Percentiles rank a stretch among this genome's conserved stretches.
Evolutionary conservation across 768 basidiomycete genomes (phyloP).

Genomic region (Mycena haematopus): DNA sequence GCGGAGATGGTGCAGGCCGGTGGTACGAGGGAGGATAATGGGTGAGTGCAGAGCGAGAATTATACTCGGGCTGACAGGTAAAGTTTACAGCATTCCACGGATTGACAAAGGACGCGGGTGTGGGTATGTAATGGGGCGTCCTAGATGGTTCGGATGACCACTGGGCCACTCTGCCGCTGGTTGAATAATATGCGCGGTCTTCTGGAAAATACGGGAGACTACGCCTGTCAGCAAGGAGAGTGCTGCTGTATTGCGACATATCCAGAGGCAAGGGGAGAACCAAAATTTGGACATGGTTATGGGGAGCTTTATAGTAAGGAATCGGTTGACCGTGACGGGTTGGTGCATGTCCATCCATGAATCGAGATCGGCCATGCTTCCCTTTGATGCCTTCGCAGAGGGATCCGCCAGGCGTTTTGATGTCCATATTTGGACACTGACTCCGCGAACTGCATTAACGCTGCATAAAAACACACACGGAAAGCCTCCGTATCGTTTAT

Average conservation of each 20-base stretch:
- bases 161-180: slow-evolving; percentile 18
- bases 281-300: neutral
- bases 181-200: slow-evolving; percentile 21
- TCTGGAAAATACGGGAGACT: slow-evolving; percentile 17
- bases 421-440: slow-evolving; percentile 9
- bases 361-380: slow-evolving; percentile 19
- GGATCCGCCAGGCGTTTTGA: slow-evolving; percentile 17
- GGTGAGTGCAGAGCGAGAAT: slow-evolving; percentile 26
- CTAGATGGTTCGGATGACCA: slow-evolving; percentile 15
- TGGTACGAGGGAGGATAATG: slow-evolving; percentile 10
- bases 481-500: slow-evolving; percentile 18
- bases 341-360: slow-evolving; percentile 16
- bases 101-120: slow-evolving; percentile 22
- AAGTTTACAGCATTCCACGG: slow-evolving; percentile 25
- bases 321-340: slow-evolving; percentile 21
- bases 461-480: slow-evolving; percentile 19
- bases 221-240: slow-evolving; percentile 15
- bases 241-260: slow-evolving; percentile 16
- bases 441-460: neutral
- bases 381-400: neutral
- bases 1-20: neutral
- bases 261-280: neutral
- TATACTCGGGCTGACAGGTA: slow-evolving; percentile 26
- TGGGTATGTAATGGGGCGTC: slow-evolving; percentile 26
- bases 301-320: slow-evolving; percentile 18